Evolutionary conservation across 352 stramenopile genomes (phyloP), one percentile per base, ranked within the genome.

Genomic region (Phytophthora tentaculata): DNA sequence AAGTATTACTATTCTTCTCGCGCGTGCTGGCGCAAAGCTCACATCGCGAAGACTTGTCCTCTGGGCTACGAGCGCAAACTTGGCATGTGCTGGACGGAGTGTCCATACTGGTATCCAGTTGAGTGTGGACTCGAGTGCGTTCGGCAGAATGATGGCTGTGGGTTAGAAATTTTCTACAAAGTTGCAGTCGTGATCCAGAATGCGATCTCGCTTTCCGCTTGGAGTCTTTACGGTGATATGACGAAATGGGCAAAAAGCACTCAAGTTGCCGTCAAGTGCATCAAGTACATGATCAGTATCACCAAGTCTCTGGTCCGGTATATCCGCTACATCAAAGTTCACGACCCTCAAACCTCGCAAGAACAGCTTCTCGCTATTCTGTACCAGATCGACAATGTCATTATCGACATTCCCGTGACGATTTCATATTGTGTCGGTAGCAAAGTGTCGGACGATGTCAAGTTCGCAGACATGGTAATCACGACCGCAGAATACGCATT

Each of bases 61-160:
- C 45, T 63, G 7, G 73, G 73, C 26, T 83, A 60, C 49, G 56
- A 78, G 2, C 60, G 49, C 10, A 71, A 64, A 13, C 23, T 73
- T 4, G 73, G 61, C 6, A 71, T 63, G n/a, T 84, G 76, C 52
- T 84, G 73, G 76, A 61, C 64, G 35, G 26, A 80, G 37, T 85
- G 77, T 71, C 77, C 77, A 7, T 71, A 81, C 49, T 67, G 64
- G 45, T 85, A 83, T 56, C 77, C 77, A n/a, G 45, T 83, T 1
- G 64, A 77, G 23, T 85, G 77, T 47, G 74, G 74, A 53, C 57
- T 79, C 55, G 72, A 85, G 56, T 85, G 77, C 19, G 55, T 81
- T 39, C 74, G 68, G 16, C 77, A 81, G 29, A 80, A 77, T 17
- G 70, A 75, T 24, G 62, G 79, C 17, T 85, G 77, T 52, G 56